Percentiles rank a stretch among this genome's conserved stretches.
These are phyloP conservation scores for Colletotrichum lupini DNA, from an alignment of 2,329 filamentous ascomycete genomes.

Conservation along the genomic window DNA sequence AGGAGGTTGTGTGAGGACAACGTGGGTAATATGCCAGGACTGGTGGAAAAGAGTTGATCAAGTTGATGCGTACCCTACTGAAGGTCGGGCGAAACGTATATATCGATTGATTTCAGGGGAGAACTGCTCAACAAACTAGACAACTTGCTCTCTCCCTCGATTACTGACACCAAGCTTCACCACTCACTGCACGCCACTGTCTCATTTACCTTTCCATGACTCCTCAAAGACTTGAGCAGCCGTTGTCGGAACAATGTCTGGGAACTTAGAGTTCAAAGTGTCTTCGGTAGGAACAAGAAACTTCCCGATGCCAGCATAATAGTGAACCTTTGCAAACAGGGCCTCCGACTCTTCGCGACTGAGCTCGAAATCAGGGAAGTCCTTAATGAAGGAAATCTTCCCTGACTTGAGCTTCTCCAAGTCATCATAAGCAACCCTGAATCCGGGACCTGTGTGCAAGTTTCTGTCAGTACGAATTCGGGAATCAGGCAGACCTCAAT, in stretches of 20 bases:
- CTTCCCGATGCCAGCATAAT: conserved; percentile 35
- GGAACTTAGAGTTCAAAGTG: conserved; percentile 43
- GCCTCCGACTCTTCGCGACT: conserved; percentile 35
- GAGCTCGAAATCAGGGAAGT: conserved; percentile 38
- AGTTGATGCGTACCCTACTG: not conserved
- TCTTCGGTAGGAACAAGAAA: conserved; percentile 35
- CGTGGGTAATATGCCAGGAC: not conserved
- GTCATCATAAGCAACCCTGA: conserved; percentile 11
- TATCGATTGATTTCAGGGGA: no score
- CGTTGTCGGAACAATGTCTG: conserved; percentile 39
- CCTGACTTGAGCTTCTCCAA: conserved; percentile 39
- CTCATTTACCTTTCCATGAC: conserved; percentile 7
- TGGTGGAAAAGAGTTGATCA: not conserved
- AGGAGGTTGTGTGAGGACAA: not conserved
- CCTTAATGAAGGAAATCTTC: conserved; percentile 38
- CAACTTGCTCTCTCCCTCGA: not conserved
- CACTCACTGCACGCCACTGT: not conserved
- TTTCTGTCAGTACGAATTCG: not conserved
- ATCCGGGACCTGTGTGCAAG: not conserved
- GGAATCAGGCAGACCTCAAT: not conserved
- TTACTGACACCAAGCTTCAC: not conserved
- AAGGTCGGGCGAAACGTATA: no score
- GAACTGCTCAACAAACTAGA: not conserved
- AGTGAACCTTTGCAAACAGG: conserved; percentile 38
- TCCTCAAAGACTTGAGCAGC: conserved; percentile 39